Base-by-base conservation (phyloP, 1,284 basidiomycete genomes). In the Chiua sp. region DNA sequence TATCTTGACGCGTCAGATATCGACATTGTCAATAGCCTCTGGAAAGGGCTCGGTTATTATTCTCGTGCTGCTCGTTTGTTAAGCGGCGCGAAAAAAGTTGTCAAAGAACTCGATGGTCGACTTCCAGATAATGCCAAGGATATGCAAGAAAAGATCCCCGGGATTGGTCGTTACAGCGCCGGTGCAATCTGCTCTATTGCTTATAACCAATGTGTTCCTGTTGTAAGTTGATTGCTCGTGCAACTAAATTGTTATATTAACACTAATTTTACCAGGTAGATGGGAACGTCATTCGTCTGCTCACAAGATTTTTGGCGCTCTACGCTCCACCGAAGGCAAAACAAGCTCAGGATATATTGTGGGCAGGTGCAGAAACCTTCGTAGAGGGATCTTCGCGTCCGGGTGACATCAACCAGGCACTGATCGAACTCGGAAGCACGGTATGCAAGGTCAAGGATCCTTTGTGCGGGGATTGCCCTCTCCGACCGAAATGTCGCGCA, bases 21-120 rank as follows among this genome's bases (percentile, higher is more conserved):
- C 63, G 94, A 97, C 65, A 85, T 90, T 23, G 94, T 98, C 57
- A 96, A 97, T 70, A 79, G 86, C 1, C 78, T 93, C 7, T 98
- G 96, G 96, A n/a, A n/a, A n/a, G n/a, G n/a, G n/a, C 80, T 98
- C 4, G 95, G 95, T 3, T 98, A 98, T 77, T 98, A 98, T 74
- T 92, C 91, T 23, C 86, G 95, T 51, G 96, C 94, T 15, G 86
- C 88, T 51, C 86, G 93, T 33, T 79, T 98, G 18, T 86, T 94
- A 7, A 82, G 77, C 6, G 93, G 90, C 7, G 93, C 95, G 0
- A 83, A 93, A 72, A 93, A 90, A 62, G 90, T 87, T 44, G n/a
- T n/a, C n/a, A n/a, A n/a, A n/a, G n/a, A n/a, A n/a, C n/a, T n/a
- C n/a, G n/a, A n/a, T n/a, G n/a, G n/a, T n/a, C n/a, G n/a, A n/a